Percentiles rank a stretch among this genome's conserved stretches.
Evolutionary conservation across 2,329 filamentous ascomycete species (phyloP).

Genomic region (Aspergillus calidoustus): DNA sequence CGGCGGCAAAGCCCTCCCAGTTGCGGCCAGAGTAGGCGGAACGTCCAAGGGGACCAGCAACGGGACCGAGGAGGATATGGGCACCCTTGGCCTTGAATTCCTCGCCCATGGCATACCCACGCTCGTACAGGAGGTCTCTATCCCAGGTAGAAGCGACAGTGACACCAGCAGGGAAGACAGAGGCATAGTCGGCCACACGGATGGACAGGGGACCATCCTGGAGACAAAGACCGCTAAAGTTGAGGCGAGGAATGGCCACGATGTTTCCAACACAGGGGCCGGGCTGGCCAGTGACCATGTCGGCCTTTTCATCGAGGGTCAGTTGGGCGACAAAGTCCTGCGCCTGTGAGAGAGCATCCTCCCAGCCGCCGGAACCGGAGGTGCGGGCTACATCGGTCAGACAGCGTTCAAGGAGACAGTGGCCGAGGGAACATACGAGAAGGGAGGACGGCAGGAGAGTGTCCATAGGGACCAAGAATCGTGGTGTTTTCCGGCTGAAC

Average conservation of each 20-base stretch:
- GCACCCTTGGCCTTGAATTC: conserved; percentile 49
- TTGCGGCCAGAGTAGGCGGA: conserved; percentile 27
- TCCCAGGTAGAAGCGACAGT: conserved; percentile 69
- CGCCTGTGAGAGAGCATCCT: conserved; percentile 22
- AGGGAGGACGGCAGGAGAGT: conserved; percentile 24
- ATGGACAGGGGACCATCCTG: conserved; percentile 56
- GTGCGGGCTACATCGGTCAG: conserved; percentile 22
- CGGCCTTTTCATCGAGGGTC: conserved; percentile 32
- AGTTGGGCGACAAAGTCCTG: conserved; percentile 25
- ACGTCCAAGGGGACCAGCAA: conserved; percentile 48
- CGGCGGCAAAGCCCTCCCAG: conserved; percentile 51
- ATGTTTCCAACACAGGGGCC: conserved; percentile 40
- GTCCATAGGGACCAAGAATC: conserved; percentile 25
- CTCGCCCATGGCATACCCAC: conserved; percentile 59
- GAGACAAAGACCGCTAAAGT: conserved; percentile 36
- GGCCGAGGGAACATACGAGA: conserved; percentile 21
- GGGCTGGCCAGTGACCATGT: conserved; percentile 33
- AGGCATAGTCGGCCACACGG: conserved; percentile 69
- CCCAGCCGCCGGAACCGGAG: conserved; percentile 28
- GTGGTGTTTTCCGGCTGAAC: conserved; percentile 27
- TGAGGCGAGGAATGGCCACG: conserved; percentile 34
- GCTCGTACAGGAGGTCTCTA: conserved; percentile 56
- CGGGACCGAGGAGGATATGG: conserved; percentile 49
- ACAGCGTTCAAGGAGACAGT: not conserved
- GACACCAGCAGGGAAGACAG: conserved; percentile 75